Evolutionary conservation across 306 rosid species (phyloP).

Genomic region (Malus sieversii): DNA sequence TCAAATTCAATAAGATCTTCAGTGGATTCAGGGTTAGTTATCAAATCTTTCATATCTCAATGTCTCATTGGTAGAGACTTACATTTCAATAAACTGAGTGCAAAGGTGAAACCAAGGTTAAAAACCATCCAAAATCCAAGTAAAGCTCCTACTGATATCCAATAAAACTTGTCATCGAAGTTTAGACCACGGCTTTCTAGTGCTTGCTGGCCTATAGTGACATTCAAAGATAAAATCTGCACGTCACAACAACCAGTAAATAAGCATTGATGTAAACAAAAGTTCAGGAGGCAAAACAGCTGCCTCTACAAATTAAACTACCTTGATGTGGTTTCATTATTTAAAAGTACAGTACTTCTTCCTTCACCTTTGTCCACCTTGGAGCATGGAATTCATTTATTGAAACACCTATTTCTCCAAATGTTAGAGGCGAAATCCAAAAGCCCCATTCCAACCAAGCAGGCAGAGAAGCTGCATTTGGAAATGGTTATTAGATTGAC

Average conservation of each 20-base stretch:
- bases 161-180: constrained; percentile 37
- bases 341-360: neutral
- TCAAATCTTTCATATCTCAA: neutral
- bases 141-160: constrained; percentile 47
- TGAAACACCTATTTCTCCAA: constrained; percentile 39
- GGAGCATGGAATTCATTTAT: constrained; percentile 52
- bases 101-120: constrained; percentile 38
- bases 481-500: neutral
- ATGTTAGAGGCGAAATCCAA: constrained; percentile 61
- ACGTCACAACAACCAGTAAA: neutral
- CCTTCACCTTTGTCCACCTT: constrained; percentile 46
- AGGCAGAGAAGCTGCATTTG: constrained; percentile 45
- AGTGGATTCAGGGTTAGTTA: neutral
- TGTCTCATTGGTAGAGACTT: neutral
- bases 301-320: neutral
- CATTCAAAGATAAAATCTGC: constrained; percentile 35
- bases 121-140: constrained; percentile 38
- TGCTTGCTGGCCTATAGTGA: constrained; percentile 35
- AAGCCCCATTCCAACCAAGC: constrained; percentile 53
- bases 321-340: neutral
- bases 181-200: constrained; percentile 35
- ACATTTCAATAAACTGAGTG: constrained; percentile 33
- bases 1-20: neutral
- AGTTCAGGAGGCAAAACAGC: too few species aligned
- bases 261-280: neutral